Base-by-base conservation (phyloP, 371 early-diverging fungal genomes). In the Actinomucor elegans region DNA sequence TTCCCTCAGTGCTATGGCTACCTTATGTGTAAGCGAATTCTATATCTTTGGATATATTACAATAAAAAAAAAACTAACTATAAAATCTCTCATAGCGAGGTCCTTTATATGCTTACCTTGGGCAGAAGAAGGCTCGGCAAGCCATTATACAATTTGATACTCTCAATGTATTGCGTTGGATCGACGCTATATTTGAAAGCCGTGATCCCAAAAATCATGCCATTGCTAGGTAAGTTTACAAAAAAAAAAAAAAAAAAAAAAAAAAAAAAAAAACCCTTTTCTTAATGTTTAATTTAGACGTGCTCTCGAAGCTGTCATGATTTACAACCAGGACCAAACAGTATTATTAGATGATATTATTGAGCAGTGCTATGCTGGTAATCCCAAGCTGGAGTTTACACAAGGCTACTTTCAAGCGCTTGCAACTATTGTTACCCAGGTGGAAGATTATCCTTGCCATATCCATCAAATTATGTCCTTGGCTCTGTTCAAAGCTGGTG, bases 1-100 rank as follows among this genome's bases (percentile, higher is more conserved):
- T 5, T 84, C 96, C 0, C 57, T 94, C 33, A 86, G 86, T 21
- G 92, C 94, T 2, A 94, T 97, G 95, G 89, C 94, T 1, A 80
- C 85, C 3, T 77, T 96, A 33, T 91, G 90, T 65, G 84, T 87
- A 73, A 85, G 91, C n/a, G n/a, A n/a, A n/a, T n/a, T n/a, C n/a
- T n/a, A n/a, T n/a, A n/a, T n/a, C n/a, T n/a, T n/a, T 50, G n/a
- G 11, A 31, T 48, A 8, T 33, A n/a, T 18, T 26, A n/a, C 4
- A 28, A 10, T 8, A 12, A 36, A 52, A 6, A 8, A 14, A 26
- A 32, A 45, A 10, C 17, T 15, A 8, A 14, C 17, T 12, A 15
- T 36, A 36, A 45, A 3, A 44, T 45, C 1, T 32, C 12, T 10
- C n/a, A 4, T 85, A 86, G 90, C 40, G 86, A 77, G 66, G 84